Conservation (phyloP, 2,329 filamentous ascomycete genomes). For the Geosmithia putterillii region DNA sequence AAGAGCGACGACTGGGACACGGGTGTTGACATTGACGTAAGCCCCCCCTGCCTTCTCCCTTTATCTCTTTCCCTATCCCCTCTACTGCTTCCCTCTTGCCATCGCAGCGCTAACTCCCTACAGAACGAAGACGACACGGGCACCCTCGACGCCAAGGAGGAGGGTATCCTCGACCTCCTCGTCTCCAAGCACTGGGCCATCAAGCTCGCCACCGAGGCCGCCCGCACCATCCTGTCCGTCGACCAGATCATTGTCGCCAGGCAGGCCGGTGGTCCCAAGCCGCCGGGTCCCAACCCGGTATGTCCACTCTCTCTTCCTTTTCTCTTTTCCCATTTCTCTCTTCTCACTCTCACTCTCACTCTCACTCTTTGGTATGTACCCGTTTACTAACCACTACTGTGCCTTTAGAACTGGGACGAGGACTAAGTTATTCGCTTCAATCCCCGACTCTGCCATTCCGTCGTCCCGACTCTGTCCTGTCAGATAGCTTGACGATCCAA, state of each 20-base stretch:
- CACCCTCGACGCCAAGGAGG: conserved; percentile 71
- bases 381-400: too few relatives aligned
- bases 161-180: conserved; percentile 86
- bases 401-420: conserved; percentile 47
- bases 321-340: background rate
- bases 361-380: background rate
- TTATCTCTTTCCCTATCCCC: background rate
- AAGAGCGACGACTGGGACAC: conserved; percentile 77
- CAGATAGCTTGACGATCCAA: too few relatives aligned
- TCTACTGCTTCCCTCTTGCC: background rate
- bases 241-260: conserved; percentile 98
- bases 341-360: background rate
- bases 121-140: conserved; percentile 69
- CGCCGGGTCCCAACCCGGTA: conserved; percentile 78
- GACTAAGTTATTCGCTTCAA: conserved; percentile 27
- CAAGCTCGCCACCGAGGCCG: conserved; percentile 89
- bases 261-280: conserved; percentile 95
- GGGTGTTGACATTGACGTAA: conserved; percentile 85
- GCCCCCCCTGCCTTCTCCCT: conserved; percentile 6
- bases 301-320: conserved; percentile 10
- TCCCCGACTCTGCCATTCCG: too few relatives aligned
- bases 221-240: conserved; percentile 85
- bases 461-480: too few relatives aligned
- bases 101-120: conserved; percentile 9
- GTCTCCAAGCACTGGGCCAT: conserved; percentile 94